These are phyloP conservation scores for Wolfiporia cocos DNA, from an alignment of 1,284 basidiomycete genomes.

Conservation along the genomic window DNA sequence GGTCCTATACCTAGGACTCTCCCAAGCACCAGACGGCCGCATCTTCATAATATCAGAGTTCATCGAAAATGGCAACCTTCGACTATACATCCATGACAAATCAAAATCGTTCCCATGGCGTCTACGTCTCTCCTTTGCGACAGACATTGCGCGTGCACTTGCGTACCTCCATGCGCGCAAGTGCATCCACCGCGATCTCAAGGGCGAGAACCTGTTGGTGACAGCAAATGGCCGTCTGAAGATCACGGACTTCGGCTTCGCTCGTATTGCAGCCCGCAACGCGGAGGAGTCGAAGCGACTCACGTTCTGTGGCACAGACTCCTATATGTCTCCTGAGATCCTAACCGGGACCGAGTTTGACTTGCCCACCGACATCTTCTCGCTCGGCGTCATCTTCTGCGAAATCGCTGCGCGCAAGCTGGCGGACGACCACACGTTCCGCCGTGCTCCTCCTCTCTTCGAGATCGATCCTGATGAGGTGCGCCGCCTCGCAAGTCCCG, in stretches of 20 bases:
- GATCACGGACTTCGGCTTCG: conserved; percentile 95
- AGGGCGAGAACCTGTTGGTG: conserved; percentile 95
- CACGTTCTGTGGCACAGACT: conserved; percentile 95
- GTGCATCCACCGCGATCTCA: conserved; percentile 85
- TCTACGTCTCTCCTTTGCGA: conserved; percentile 88
- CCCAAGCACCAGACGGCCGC: conserved; percentile 80
- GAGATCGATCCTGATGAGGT: conserved; percentile 78
- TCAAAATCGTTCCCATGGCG: conserved; percentile 83
- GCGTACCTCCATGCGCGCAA: conserved; percentile 95
- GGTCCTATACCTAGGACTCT: conserved; percentile 91
- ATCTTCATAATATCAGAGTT: conserved; percentile 90
- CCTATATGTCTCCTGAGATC: conserved; percentile 94
- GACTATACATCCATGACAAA: conserved; percentile 82
- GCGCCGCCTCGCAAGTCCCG: conserved; percentile 58
- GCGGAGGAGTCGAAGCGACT: conserved; percentile 88
- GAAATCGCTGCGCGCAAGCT: conserved; percentile 86
- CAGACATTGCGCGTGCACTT: conserved; percentile 90
- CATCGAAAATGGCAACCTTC: conserved; percentile 83
- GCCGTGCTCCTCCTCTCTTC: conserved; percentile 74
- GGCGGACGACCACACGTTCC: conserved; percentile 79
- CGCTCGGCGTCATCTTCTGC: conserved; percentile 91
- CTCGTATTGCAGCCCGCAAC: conserved; percentile 87
- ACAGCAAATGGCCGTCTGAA: conserved; percentile 92
- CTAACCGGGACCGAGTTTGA: conserved; percentile 88
- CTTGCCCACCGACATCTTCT: conserved; percentile 91